A percentile compares a stretch with the other conserved stretches of the same genome.
Conservation (phyloP, 495 filamentous ascomycete species). For the Pyronema omphalodes region DNA sequence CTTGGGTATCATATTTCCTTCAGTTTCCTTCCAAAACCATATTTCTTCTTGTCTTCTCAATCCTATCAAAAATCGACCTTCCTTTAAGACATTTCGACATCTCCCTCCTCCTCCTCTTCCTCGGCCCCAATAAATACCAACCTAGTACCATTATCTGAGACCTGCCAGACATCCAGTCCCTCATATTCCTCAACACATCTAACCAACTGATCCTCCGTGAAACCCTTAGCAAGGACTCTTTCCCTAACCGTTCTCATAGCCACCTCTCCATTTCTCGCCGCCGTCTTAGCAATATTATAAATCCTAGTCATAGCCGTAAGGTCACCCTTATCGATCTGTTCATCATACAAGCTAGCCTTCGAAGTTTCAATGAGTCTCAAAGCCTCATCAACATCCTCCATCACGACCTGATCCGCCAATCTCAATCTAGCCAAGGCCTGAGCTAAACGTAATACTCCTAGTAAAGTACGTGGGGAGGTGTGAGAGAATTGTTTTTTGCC, state of each 20-base stretch:
- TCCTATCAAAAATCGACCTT: not conserved
- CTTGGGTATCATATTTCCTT: too few relatives aligned
- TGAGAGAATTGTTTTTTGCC: constrained; percentile 74
- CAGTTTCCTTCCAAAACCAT: too few relatives aligned
- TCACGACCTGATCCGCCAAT: constrained; percentile 62
- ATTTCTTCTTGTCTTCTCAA: too few relatives aligned
- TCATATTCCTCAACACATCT: constrained; percentile 79
- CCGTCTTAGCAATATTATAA: constrained; percentile 72
- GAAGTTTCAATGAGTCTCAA: constrained; percentile 76
- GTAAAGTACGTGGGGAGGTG: constrained; percentile 76
- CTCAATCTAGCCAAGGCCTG: constrained; percentile 90
- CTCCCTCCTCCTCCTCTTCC: constrained; percentile 33
- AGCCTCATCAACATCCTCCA: constrained; percentile 91
- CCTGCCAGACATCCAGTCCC: constrained; percentile 85
- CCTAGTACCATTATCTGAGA: constrained; percentile 63
- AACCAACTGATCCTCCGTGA: constrained; percentile 81
- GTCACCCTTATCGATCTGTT: constrained; percentile 43
- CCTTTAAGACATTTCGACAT: constrained; percentile 30
- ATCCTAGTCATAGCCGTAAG: constrained; percentile 76
- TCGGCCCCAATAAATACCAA: constrained; percentile 48
- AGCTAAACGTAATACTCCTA: constrained; percentile 79
- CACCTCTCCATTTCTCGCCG: constrained; percentile 67
- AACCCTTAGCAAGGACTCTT: constrained; percentile 83
- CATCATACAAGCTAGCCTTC: constrained; percentile 63
- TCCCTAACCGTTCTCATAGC: constrained; percentile 75